Base-by-base conservation (phyloP, 2,329 filamentous ascomycete species). In the Colletotrichum acutatum region DNA sequence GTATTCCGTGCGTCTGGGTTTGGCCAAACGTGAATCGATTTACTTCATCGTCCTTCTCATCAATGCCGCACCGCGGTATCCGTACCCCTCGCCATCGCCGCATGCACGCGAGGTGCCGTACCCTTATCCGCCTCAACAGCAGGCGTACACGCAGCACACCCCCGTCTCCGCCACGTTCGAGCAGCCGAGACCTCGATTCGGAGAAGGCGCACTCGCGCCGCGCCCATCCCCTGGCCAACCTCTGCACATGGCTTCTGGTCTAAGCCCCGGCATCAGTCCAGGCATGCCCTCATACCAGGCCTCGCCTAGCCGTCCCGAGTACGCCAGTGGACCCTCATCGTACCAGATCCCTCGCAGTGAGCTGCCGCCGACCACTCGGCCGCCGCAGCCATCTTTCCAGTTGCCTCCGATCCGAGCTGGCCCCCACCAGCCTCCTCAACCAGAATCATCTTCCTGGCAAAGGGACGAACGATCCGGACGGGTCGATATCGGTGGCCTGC, bases 401-500 rank as follows among this genome's bases (percentile, higher is more conserved):
- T 80, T 88, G 53, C 86, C 86, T 3, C 87, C 87, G 0, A 88
- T 89, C 70, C 83, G 85, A 34, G 79, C 82, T 11, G 82, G 82
- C 34, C 79, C 83, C 16, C 80, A 83, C 8, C 78, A 77, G 52
- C 64, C 56, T 6, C 70, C 68, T 19, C 79, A 74, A 54, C 62
- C 76, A 24, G 75, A 77, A 30, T 78, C 78, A 32, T 74, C 75
- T 30, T 85, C 83, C 80, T 78, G 79, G 67, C 62, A 54, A 22
- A 84, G 86, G 56, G 87, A 89, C 69, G 88, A 90, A 68, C 85
- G 88, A 32, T 81, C 84, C 22, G 81, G 84, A 49, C 86, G 90
- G 19, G 87, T 92, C 61, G 89, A 90, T 76, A 92, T 92, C 74
- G 88, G 86, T 12, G 90, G 90, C 2, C 84, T 90, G 77, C 89